Evolutionary conservation across 306 rosid species (phyloP).

Genomic region (Prunus fruticosa): DNA sequence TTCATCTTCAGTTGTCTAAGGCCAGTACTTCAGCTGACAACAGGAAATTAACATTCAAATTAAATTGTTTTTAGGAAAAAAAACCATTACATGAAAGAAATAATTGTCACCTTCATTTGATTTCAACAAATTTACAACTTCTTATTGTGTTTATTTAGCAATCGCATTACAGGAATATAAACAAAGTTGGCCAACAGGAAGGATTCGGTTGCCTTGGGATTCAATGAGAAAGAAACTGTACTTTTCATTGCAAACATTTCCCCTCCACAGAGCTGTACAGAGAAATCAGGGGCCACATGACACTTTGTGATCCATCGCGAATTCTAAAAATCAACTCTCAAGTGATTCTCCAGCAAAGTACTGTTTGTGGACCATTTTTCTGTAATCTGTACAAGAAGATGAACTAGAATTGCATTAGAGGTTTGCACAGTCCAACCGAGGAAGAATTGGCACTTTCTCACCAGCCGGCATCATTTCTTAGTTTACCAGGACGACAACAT

Average conservation of each 20-base stretch:
- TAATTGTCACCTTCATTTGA: background rate
- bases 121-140: conserved; percentile 12
- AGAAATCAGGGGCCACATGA: conserved; percentile 14
- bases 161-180: background rate
- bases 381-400: conserved; percentile 51
- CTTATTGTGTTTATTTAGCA: background rate
- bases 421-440: background rate
- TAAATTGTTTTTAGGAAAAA: no score
- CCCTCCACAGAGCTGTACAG: no score
- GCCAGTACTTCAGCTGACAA: no score
- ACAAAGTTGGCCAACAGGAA: background rate
- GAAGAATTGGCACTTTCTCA: background rate
- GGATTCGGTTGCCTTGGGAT: background rate
- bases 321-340: conserved; percentile 54
- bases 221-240: conserved; percentile 14
- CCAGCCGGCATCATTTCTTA: background rate
- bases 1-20: no score
- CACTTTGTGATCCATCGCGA: conserved; percentile 8
- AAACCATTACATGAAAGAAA: background rate
- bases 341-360: conserved; percentile 69
- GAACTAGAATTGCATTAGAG: background rate
- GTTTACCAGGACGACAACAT: background rate
- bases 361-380: conserved; percentile 83
- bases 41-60: no score
- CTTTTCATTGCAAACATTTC: conserved; percentile 6